A percentile compares a stretch with the other conserved stretches of the same genome.
Evolutionary conservation across 1,139 yeast species (phyloP).

Genomic region (Blastobotrys arbuscula): DNA sequence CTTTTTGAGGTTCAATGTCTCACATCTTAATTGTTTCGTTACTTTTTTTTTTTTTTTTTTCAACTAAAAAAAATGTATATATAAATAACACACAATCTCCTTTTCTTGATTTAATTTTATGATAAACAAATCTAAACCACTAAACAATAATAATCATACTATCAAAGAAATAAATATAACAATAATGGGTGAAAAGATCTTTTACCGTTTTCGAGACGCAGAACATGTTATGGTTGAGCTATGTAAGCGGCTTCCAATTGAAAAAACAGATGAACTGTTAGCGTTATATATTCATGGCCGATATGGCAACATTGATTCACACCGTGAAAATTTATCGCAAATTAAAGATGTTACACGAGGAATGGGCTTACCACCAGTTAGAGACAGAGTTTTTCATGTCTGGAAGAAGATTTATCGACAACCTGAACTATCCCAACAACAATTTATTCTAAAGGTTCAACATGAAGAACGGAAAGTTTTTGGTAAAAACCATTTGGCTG

Average conservation of each 20-base stretch:
- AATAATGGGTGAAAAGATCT: constrained; percentile 9
- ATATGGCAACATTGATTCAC: constrained; percentile 19
- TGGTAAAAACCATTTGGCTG: constrained; percentile 19
- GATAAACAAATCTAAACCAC: too few species aligned
- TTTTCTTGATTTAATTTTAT: neutral
- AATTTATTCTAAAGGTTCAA: constrained; percentile 18
- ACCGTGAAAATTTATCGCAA: constrained; percentile 11
- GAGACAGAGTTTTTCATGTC: constrained; percentile 16
- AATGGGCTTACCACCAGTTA: constrained; percentile 17
- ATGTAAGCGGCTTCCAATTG: constrained; percentile 12
- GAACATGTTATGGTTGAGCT: constrained; percentile 18
- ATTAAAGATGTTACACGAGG: constrained; percentile 13
- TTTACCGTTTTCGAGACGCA: constrained; percentile 18
- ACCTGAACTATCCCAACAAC: constrained; percentile 18
- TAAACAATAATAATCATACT: too few species aligned
- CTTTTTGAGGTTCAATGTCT: too few species aligned
- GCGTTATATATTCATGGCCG: constrained; percentile 20
- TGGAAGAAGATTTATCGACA: constrained; percentile 18
- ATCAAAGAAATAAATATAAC: too few species aligned
- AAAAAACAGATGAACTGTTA: constrained; percentile 14
- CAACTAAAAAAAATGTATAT: neutral
- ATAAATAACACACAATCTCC: neutral
- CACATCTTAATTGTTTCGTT: too few species aligned
- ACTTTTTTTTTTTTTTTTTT: constrained; percentile 42
- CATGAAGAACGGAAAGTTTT: constrained; percentile 18